A percentile compares a stretch with the other conserved stretches of the same genome.
Evolutionary conservation across 176 grass and related monocot genomes (phyloP).

Genomic region (Bonia amplexicaulis): DNA sequence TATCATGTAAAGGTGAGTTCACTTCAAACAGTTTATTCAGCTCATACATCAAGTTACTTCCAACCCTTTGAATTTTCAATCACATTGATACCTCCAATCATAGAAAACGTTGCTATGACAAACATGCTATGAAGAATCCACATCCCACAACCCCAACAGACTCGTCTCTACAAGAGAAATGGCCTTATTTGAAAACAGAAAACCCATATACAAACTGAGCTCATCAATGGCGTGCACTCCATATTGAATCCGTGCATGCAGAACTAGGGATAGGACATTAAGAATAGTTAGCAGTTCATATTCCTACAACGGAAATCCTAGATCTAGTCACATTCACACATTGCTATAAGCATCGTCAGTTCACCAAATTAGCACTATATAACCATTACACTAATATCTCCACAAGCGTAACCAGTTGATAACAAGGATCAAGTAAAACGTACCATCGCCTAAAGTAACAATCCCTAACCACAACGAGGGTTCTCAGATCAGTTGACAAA

Average conservation of each 20-base stretch:
- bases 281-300: neutral
- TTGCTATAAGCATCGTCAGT: neutral
- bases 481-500: neutral
- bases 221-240: neutral
- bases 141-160: neutral
- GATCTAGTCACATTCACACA: conserved; percentile 10
- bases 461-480: neutral
- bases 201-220: neutral
- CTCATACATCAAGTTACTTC: neutral
- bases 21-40: neutral
- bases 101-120: neutral
- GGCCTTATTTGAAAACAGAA: neutral
- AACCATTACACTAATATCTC: neutral
- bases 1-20: neutral
- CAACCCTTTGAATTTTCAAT: neutral
- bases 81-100: neutral
- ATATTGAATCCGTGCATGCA: neutral
- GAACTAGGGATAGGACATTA: neutral
- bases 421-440: neutral
- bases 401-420: neutral
- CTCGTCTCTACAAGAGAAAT: neutral
- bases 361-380: neutral
- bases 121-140: neutral
- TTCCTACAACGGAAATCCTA: neutral
- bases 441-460: neutral